Percentiles rank a stretch among this genome's conserved stretches.
phyloP scores from a whole-genome alignment of 169 alveolate species.

The Cystoisospora suis region DNA sequence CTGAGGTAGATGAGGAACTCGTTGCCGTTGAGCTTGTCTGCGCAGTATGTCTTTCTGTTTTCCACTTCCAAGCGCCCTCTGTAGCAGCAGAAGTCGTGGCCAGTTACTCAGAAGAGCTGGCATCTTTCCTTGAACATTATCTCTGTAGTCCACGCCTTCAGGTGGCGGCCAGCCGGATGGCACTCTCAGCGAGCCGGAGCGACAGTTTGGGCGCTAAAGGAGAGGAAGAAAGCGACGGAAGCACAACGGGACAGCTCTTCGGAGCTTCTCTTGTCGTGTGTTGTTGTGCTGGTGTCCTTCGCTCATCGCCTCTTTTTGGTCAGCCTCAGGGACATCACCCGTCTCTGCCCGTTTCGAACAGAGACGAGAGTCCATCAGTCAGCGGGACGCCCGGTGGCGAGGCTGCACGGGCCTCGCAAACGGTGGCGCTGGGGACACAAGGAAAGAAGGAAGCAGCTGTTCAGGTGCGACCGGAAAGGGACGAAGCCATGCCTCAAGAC shows the following conservation, averaged over 20 bases:
- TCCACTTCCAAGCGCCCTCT: neutral
- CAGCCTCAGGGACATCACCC: no score
- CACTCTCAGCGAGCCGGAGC: neutral
- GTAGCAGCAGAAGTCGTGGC: neutral
- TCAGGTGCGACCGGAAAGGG: no score
- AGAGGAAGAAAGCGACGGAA: neutral
- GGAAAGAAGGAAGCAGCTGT: no score
- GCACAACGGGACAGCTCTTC: neutral
- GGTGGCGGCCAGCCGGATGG: neutral
- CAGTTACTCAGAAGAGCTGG: neutral
- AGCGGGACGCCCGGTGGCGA: no score
- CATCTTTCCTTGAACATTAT: constrained; percentile 11
- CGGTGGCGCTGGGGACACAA: no score
- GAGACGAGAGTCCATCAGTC: no score
- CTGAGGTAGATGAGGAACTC: constrained; percentile 5
- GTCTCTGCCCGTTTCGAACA: no score
- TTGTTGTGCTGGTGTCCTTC: neutral
- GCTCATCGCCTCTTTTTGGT: no score
- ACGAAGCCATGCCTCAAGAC: no score
- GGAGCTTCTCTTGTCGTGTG: constrained; percentile 18
- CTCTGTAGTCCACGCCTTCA: neutral
- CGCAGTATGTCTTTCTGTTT: neutral
- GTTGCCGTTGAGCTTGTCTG: neutral
- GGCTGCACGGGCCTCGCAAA: no score
- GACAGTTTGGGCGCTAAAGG: neutral